These are phyloP conservation scores for Lasiodiplodia citricola DNA, from an alignment of 2,329 filamentous ascomycete genomes.

Conservation along the genomic window DNA sequence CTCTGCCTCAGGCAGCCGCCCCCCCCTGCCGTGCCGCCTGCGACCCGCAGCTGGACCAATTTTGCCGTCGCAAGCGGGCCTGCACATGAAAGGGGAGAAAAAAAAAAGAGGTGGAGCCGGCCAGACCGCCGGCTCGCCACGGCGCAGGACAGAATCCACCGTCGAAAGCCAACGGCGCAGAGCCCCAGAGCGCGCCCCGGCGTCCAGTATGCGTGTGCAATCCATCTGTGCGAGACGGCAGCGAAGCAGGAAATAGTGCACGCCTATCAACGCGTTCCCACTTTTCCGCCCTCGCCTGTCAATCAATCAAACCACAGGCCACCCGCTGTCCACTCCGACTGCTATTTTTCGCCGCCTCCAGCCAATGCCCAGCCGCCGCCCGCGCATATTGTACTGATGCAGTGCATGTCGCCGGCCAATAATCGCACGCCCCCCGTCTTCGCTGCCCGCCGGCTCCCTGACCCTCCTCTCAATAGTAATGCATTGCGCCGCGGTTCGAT, in stretches of 20 bases:
- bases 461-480: neutral
- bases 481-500: neutral
- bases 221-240: neutral
- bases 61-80: too few relatives aligned
- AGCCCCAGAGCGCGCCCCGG: neutral
- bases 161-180: too few relatives aligned
- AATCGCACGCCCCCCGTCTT: neutral
- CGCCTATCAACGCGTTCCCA: neutral
- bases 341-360: conserved; percentile 14
- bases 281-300: conserved; percentile 12
- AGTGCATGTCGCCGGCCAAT: neutral
- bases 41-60: neutral
- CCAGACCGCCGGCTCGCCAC: too few relatives aligned
- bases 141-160: too few relatives aligned
- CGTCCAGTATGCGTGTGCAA: neutral
- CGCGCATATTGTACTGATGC: neutral
- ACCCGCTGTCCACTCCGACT: neutral
- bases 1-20: neutral
- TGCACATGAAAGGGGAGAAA: neutral
- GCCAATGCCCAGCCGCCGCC: conserved; percentile 10
- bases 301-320: conserved; percentile 16
- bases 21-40: neutral
- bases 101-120: neutral
- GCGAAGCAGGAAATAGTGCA: conserved; percentile 1
- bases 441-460: neutral